phyloP scores from a whole-genome alignment of 805 yeast species.

The Saturnispora silvae region DNA sequence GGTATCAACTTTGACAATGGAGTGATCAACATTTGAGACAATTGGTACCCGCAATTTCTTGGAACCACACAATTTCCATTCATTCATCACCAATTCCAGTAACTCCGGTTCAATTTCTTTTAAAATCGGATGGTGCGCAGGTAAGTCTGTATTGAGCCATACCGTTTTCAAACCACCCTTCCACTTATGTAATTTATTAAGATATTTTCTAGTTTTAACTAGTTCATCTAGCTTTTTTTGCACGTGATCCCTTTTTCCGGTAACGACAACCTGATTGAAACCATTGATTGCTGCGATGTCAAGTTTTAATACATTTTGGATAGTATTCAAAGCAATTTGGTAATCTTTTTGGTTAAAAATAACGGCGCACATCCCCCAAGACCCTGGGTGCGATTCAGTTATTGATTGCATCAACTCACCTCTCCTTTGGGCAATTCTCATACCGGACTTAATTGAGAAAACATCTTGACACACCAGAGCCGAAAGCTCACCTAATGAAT shows the following conservation, averaged over 20 bases:
- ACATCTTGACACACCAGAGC: constrained; percentile 21
- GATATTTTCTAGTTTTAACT: constrained; percentile 8
- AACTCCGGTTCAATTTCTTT: constrained; percentile 20
- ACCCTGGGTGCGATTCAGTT: constrained; percentile 7
- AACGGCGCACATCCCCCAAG: constrained; percentile 28
- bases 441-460: constrained; percentile 18
- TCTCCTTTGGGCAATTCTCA: constrained; percentile 19
- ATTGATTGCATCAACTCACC: constrained; percentile 26
- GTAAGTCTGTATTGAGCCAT: constrained; percentile 24
- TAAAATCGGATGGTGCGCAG: constrained; percentile 27
- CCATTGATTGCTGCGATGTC: constrained; percentile 25
- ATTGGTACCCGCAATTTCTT: constrained; percentile 19
- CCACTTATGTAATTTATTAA: constrained; percentile 15
- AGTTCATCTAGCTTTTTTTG: constrained; percentile 11
- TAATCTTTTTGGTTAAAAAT: constrained; percentile 20
- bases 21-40: constrained; percentile 23
- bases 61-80: constrained; percentile 3
- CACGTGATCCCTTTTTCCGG: constrained; percentile 19
- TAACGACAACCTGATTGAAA: constrained; percentile 26
- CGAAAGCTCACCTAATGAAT: constrained; percentile 28
- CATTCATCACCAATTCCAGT: constrained; percentile 9
- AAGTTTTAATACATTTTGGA: constrained; percentile 12
- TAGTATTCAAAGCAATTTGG: constrained; percentile 11
- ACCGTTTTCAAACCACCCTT: constrained; percentile 18
- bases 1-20: constrained; percentile 12